Base-by-base conservation (phyloP, 495 filamentous ascomycete genomes). In the Penicillium argentinense region DNA sequence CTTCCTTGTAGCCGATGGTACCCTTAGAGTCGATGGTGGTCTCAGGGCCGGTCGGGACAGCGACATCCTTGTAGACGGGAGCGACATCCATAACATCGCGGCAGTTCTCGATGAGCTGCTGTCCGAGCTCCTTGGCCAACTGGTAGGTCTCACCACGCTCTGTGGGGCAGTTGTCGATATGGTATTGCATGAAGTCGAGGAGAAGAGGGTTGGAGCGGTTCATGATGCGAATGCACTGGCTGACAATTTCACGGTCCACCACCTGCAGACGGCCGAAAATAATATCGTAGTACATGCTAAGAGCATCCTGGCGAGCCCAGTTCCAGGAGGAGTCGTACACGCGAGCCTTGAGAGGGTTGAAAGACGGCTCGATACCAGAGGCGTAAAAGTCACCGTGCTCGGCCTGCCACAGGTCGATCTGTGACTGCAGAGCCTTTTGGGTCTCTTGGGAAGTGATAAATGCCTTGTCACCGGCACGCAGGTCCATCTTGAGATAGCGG, bases 311-410 rank as follows among this genome's bases (percentile, higher is more conserved):
- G 41, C 93, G 87, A 24, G 89, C 93, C 93, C 93, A 99, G 66
- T 99, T 99, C 93, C 93, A 99, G 1, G 89, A 93, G 1, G 93
- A 97, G 66, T 99, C 93, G 69, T 97, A 99, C 11, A 95, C 83
- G 65, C 93, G 84, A 13, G 93, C 92, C 68, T 99, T 99, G 13
- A 97, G 79, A 3, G 86, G 73, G 60, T 88, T 91, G 67, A 99
- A 99, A 5, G 89, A 80, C 0, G 93, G 95, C 63, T 95, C 90
- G 54, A 99, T 97, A 34, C 93, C 93, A 11, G 83, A 73, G 4
- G 93, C 95, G 57, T 97, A 99, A 69, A 96, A 86, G 42, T 97
- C 95, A 26, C 93, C 93, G 57, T 97, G 95, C 60, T 99, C 93
- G 12, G 85, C 80, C 51, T 82, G 90, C 95, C 95, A 97, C 6